Evolutionary conservation across 345 rosid genomes (phyloP), one percentile per base, ranked within the genome.

Genomic region (Citrus hindsii): DNA sequence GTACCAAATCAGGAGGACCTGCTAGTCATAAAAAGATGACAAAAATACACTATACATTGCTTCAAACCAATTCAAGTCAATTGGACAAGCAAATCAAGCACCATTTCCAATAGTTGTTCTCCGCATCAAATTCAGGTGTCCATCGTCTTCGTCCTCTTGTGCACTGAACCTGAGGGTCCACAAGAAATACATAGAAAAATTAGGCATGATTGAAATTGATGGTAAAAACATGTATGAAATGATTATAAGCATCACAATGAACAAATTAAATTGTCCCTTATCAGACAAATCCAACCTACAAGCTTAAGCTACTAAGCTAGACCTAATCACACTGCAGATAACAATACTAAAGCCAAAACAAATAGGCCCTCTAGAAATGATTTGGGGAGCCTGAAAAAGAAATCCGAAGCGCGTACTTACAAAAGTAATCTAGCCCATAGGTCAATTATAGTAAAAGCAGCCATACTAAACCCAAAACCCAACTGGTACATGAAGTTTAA

Each of bases 51-150:
- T 73, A 65, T 22, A 55, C 37, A 75, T 40, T 76, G 77, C 74
- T 76, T 51, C 69, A 69, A 80, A 79, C 46, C 55, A 82, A 79
- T 72, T 66, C 16, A 73, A 81, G 63, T 67, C 30, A 40, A 64
- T 19, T 35, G 65, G 28, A 81, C 27, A 81, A 77, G 67, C 38
- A 77, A 76, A 76, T 51, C 58, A 30, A 70, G 42, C 77, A 97
- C 99, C 99, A 87, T 94, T 94, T 83, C 99, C 99, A 84, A 94
- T 92, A 68, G 99, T 97, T 60, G 93, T 97, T 79, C 97, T 91
- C 82, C 98, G 89, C 81, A 83, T 32, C 76, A 94, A 85, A 89
- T 80, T 84, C 77, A 80, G 82, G 46, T 60, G 89, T 75, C 87
- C 72, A 48, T 87, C 97, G 48, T 94, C 96, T 80, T 93, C 99